Evolutionary conservation across 306 rosid genomes (phyloP).

Genomic region (Dicorynia guianensis): DNA sequence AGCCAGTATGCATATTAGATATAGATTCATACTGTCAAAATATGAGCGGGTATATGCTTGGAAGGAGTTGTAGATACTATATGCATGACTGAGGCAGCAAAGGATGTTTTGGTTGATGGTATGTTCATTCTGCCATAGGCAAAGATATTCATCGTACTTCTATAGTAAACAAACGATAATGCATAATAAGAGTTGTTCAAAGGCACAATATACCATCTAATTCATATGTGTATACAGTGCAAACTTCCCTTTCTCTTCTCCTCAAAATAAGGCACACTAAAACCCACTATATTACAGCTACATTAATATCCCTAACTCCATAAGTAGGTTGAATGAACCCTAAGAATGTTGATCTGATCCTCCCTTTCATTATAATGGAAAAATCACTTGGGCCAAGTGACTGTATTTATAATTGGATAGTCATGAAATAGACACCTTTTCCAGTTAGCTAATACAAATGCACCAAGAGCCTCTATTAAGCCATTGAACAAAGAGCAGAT

Average conservation of each 20-base stretch:
- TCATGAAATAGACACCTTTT: constrained; percentile 6
- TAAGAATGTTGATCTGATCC: neutral
- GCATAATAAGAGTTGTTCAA: neutral
- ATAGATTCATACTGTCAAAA: neutral
- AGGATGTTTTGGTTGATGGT: neutral
- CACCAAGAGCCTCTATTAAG: neutral
- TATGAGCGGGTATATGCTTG: too few species aligned
- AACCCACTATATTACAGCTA: neutral
- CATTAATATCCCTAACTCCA: neutral
- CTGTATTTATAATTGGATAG: neutral
- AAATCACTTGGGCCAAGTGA: neutral
- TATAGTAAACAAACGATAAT: constrained; percentile 6
- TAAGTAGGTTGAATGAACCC: neutral
- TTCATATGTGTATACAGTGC: too few species aligned
- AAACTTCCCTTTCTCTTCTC: neutral
- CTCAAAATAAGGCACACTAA: neutral
- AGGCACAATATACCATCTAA: neutral
- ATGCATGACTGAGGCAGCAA: neutral
- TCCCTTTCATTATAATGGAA: neutral
- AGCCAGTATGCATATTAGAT: neutral
- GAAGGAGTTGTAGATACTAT: neutral
- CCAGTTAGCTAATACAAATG: neutral
- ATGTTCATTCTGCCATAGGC: neutral
- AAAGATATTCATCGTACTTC: neutral
- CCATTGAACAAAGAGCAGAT: neutral